Base-by-base conservation (phyloP, 306 rosid genomes). In the Medicago ruthenica region DNA sequence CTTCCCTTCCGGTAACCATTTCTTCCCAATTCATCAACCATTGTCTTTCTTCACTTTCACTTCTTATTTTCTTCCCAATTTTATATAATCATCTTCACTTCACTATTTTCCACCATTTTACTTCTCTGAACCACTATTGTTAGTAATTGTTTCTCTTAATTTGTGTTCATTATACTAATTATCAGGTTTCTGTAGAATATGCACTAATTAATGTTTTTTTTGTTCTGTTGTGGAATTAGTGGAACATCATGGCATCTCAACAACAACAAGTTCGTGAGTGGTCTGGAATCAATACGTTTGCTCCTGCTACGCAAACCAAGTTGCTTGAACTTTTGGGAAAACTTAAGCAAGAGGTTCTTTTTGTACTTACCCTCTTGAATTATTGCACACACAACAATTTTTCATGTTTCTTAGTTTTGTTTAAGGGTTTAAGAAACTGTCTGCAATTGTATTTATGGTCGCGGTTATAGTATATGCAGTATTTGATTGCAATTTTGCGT, bases 251-350 rank as follows among this genome's bases (percentile, higher is more conserved):
- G 99, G 97, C 97, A 20, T 85, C 97, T 48, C 61, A 55, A 20
- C 92, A 75, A 53, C 91, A 74, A 67, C 40, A 79, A n/a, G 42
- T 87, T 11, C 92, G 96, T 59, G 99, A 95, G 64, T 95, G 99
- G 99, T 77, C 86, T 2, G 97, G 99, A 78, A 87, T 92, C 74
- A 92, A 90, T 81, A 81, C 88, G 16, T 95, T 95, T 64, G 96
- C 99, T 9, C 77, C 87, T 47, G 96, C 97, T 54, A 95, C 99
- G 2, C 99, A 95, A 87, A 86, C 86, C 34, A 95, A 90, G 83
- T 73, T 95, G 85, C 84, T 89, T 75, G 96, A 92, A 70, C 84
- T 92, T 74, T 76, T 95, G 75, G 96, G 97, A 63, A 84, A 86
- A 17, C 97, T 95, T 20, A 92, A 95, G 72, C 90, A 79, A 36